phyloP scores from a whole-genome alignment of 768 basidiomycete genomes.

The Russula sp. region DNA sequence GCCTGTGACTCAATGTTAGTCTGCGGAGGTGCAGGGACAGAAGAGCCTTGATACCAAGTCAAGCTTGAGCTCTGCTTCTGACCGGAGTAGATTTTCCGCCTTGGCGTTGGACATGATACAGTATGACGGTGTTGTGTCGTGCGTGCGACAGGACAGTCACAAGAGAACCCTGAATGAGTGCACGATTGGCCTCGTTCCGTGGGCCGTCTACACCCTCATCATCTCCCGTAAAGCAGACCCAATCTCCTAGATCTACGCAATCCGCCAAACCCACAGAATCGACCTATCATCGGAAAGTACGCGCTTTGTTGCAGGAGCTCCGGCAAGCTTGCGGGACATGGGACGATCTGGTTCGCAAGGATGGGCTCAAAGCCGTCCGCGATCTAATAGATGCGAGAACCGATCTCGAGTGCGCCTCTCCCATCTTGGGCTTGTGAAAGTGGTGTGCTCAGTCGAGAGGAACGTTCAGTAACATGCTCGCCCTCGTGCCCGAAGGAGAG shows the following conservation, averaged over 20 bases:
- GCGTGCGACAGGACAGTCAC: too few species aligned
- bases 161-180: conserved; percentile 34
- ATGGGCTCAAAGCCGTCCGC: conserved; percentile 72
- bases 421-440: not conserved
- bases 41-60: conserved; percentile 40
- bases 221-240: conserved; percentile 50
- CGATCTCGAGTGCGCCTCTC: conserved; percentile 66
- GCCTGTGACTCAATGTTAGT: conserved; percentile 38
- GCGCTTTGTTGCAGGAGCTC: conserved; percentile 63
- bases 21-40: not conserved
- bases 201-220: conserved; percentile 72
- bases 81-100: conserved; percentile 16
- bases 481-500: conserved; percentile 43
- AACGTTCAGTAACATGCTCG: conserved; percentile 53
- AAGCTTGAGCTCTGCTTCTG: conserved; percentile 48
- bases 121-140: too few species aligned
- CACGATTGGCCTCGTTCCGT: conserved; percentile 68
- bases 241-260: conserved; percentile 34
- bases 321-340: conserved; percentile 59
- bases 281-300: conserved; percentile 74
- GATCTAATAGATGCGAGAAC: conserved; percentile 73
- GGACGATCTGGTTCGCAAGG: conserved; percentile 76
- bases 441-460: not conserved
- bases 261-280: conserved; percentile 52
- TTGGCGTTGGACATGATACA: not conserved